A percentile compares a stretch with the other conserved stretches of the same genome.
phyloP scores from a whole-genome alignment of 345 rosid species.

The Gossypium anomalum region DNA sequence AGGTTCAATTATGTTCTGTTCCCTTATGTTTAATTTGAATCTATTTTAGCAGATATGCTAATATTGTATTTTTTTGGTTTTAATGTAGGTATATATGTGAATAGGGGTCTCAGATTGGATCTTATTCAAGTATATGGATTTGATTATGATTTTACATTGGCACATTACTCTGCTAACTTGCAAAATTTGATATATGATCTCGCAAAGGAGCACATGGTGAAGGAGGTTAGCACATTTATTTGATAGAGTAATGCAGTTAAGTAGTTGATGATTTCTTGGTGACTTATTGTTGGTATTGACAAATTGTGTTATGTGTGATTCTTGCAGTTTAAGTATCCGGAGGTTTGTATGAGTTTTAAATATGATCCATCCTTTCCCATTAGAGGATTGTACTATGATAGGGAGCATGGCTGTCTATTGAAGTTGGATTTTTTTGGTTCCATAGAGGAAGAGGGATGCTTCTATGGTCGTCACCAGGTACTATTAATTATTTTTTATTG shows the following conservation, averaged over 20 bases:
- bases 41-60: background rate
- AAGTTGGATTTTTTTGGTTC: slow-evolving; percentile 98
- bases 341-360: slow-evolving; percentile 54
- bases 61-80: slow-evolving; percentile 8
- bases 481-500: background rate
- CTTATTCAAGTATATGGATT: slow-evolving; percentile 86
- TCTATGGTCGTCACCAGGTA: slow-evolving; percentile 89
- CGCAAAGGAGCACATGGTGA: slow-evolving; percentile 88
- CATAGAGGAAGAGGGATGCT: slow-evolving; percentile 93
- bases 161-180: slow-evolving; percentile 74
- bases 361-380: slow-evolving; percentile 89
- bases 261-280: background rate
- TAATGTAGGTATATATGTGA: slow-evolving; percentile 70
- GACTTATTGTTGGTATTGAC: background rate
- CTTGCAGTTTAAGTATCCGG: slow-evolving; percentile 85
- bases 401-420: slow-evolving; percentile 76
- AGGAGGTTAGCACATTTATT: slow-evolving; percentile 55
- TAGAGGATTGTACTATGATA: slow-evolving; percentile 85
- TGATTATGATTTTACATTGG: slow-evolving; percentile 91
- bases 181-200: slow-evolving; percentile 90
- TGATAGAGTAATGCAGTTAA: background rate
- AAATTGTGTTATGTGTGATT: slow-evolving; percentile 13
- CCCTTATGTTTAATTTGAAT: background rate
- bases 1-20: slow-evolving; percentile 37
- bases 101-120: slow-evolving; percentile 83